phyloP scores from a whole-genome alignment of 768 basidiomycete species.

The Dioszegia crocea region DNA sequence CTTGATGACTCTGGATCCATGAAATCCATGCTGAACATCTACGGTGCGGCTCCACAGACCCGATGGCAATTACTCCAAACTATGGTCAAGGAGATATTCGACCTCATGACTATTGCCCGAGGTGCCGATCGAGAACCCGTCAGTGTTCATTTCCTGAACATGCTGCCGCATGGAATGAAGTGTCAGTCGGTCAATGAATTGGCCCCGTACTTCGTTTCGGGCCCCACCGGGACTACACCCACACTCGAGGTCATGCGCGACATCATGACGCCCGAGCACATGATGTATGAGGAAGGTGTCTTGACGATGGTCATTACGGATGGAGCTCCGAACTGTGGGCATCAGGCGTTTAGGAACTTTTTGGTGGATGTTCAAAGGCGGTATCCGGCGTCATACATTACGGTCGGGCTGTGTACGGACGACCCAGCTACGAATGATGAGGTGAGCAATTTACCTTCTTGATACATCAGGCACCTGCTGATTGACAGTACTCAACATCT shows the following conservation, averaged over 20 bases:
- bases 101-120: slow-evolving; percentile 18
- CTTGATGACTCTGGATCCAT: slow-evolving; percentile 24
- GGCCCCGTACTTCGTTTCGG: slow-evolving; percentile 5
- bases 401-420: slow-evolving; percentile 28
- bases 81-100: slow-evolving; percentile 27
- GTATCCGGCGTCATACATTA: slow-evolving; percentile 25
- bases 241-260: slow-evolving; percentile 18
- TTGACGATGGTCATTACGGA: slow-evolving; percentile 24
- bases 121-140: slow-evolving; percentile 13
- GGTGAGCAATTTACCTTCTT: no score
- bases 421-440: slow-evolving; percentile 21
- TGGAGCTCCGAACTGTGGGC: slow-evolving; percentile 29
- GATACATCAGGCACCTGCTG: no score
- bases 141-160: slow-evolving; percentile 20
- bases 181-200: slow-evolving; percentile 12
- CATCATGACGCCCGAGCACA: slow-evolving; percentile 22
- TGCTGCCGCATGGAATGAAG: slow-evolving; percentile 23
- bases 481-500: slow-evolving; percentile 22
- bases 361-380: slow-evolving; percentile 18
- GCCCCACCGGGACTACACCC: slow-evolving; percentile 16
- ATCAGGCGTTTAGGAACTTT: slow-evolving; percentile 20
- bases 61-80: slow-evolving; percentile 20
- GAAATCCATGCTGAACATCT: slow-evolving; percentile 26
- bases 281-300: slow-evolving; percentile 24
- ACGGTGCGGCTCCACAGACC: slow-evolving; percentile 10